Conservation (phyloP, 2,329 filamentous ascomycete species). For the Tolypocladium tropicale region DNA sequence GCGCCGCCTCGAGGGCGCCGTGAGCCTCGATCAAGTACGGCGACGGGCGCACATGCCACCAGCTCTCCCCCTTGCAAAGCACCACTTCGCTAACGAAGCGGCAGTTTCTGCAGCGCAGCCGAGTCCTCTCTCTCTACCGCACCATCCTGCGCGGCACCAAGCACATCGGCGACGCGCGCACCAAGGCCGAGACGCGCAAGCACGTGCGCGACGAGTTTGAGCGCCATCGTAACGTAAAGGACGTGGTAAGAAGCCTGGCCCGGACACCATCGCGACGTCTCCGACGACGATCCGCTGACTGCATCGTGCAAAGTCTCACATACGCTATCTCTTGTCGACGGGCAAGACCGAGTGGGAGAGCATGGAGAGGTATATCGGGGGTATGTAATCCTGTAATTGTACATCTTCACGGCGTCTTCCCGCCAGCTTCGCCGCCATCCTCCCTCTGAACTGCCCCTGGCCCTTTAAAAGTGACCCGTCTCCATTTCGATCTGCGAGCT, state of each 20-base stretch:
- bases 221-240: constrained; percentile 43
- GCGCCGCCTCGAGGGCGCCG: constrained; percentile 21
- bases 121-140: constrained; percentile 47
- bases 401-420: constrained; percentile 9
- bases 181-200: constrained; percentile 43
- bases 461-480: neutral
- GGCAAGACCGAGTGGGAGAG: constrained; percentile 57
- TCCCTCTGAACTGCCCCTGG: neutral
- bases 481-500: neutral
- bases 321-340: constrained; percentile 52
- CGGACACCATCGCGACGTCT: neutral
- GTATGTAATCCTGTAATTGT: constrained; percentile 20
- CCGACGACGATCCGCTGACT: neutral
- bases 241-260: constrained; percentile 33
- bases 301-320: constrained; percentile 38
- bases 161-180: constrained; percentile 38
- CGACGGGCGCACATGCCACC: neutral
- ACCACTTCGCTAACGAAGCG: neutral
- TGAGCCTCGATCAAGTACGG: constrained; percentile 49
- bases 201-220: constrained; percentile 53
- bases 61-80: neutral
- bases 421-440: neutral
- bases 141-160: constrained; percentile 44
- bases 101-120: constrained; percentile 49
- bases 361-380: constrained; percentile 38